Conservation (phyloP, 208 protist species). For the Trypanosoma vivax region DNA sequence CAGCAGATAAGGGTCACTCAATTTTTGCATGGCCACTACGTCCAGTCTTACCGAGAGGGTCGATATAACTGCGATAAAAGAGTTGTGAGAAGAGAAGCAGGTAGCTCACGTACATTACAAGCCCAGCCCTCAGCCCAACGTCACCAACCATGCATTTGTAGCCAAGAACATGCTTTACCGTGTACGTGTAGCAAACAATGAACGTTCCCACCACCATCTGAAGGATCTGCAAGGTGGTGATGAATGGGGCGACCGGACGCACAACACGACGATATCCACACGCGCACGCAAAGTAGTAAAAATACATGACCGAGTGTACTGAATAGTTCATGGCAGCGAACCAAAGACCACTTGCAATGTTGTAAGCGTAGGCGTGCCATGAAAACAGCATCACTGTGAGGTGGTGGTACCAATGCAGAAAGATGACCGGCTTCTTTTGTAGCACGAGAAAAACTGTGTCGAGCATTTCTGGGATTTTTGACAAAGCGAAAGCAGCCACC, state of each 20-base stretch:
- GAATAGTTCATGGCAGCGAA: constrained; percentile 92
- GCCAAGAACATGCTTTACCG: not conserved
- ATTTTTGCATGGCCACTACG: constrained; percentile 7
- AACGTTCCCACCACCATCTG: constrained; percentile 90
- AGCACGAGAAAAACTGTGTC: constrained; percentile 81
- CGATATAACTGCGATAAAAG: constrained; percentile 77
- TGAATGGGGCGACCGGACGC: constrained; percentile 71
- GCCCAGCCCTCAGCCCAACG: constrained; percentile 39
- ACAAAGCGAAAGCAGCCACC: constrained; percentile 65
- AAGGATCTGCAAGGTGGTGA: constrained; percentile 83
- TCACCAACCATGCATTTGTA: constrained; percentile 32
- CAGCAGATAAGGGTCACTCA: no score
- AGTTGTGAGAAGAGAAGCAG: constrained; percentile 86
- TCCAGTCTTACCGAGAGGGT: not conserved
- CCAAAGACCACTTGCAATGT: constrained; percentile 52
- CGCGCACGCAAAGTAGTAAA: constrained; percentile 87
- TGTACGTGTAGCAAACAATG: constrained; percentile 22
- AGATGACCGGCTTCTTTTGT: constrained; percentile 82
- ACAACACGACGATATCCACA: constrained; percentile 47
- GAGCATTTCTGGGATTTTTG: constrained; percentile 84
- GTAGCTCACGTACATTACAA: constrained; percentile 89
- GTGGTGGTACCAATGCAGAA: constrained; percentile 93
- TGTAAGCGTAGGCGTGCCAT: constrained; percentile 68
- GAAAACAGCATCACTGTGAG: constrained; percentile 89
- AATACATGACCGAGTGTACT: constrained; percentile 95